Conservation (phyloP, 1,139 yeast genomes). For the Yamadazyma mexicana region DNA sequence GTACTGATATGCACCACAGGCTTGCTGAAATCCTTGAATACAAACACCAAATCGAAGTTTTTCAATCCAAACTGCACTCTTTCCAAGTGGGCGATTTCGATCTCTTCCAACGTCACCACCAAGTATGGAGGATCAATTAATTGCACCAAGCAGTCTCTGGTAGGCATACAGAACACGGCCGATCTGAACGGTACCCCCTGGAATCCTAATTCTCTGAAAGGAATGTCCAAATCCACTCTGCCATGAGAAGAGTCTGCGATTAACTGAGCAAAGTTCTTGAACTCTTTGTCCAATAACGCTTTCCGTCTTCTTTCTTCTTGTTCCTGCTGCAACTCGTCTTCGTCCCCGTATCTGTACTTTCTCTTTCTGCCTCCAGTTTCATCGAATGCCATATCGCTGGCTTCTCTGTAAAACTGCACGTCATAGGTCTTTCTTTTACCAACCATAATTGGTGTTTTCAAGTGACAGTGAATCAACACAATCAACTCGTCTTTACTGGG, state of each 20-base stretch:
- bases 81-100: constrained; percentile 93
- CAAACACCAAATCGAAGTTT: constrained; percentile 93
- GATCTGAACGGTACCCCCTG: constrained; percentile 97
- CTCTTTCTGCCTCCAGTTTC: constrained; percentile 95
- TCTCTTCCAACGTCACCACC: constrained; percentile 87
- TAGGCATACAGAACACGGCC: constrained; percentile 93
- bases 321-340: constrained; percentile 97
- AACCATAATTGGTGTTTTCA: constrained; percentile 89
- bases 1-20: constrained; percentile 94
- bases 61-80: constrained; percentile 96
- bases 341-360: constrained; percentile 94
- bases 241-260: constrained; percentile 87
- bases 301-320: constrained; percentile 96
- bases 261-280: constrained; percentile 82
- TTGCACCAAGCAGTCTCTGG: constrained; percentile 94
- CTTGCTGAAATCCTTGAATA: constrained; percentile 83
- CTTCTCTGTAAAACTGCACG: constrained; percentile 94
- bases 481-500: constrained; percentile 94
- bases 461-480: constrained; percentile 88
- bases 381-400: constrained; percentile 93
- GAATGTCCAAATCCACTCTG: constrained; percentile 82
- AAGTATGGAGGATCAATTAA: constrained; percentile 92
- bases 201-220: constrained; percentile 95
- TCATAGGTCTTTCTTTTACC: constrained; percentile 96
- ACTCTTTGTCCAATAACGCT: constrained; percentile 87